Conservation (phyloP, 106 monocot genomes). For the Iris macrosiphon region DNA sequence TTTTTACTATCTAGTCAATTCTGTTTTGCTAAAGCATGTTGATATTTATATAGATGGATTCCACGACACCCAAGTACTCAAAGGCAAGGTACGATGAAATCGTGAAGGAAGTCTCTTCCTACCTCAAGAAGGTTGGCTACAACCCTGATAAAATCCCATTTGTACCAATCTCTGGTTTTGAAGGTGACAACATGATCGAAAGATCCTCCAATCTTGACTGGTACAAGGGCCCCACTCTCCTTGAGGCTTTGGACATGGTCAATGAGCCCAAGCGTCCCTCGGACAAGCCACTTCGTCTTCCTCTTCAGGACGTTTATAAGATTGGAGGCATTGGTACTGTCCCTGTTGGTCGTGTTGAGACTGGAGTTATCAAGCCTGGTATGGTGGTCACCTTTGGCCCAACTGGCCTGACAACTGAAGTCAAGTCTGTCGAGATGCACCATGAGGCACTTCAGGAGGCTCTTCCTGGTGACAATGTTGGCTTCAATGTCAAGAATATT, state of each 20-base stretch:
- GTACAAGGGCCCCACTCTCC: conserved; percentile 67
- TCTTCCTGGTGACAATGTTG: conserved; percentile 58
- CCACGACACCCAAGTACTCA: conserved; percentile 52
- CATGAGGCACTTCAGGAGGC: conserved; percentile 55
- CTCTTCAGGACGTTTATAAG: conserved; percentile 72
- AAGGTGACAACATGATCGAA: conserved; percentile 64
- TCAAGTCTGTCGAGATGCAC: conserved; percentile 69
- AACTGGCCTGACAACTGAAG: conserved; percentile 45
- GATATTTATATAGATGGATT: conserved; percentile 39
- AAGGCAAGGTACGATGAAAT: conserved; percentile 59
- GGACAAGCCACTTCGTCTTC: conserved; percentile 45
- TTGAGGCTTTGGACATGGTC: conserved; percentile 49
- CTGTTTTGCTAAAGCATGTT: too few relatives aligned
- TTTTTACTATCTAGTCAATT: not conserved
- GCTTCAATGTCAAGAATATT: conserved; percentile 67
- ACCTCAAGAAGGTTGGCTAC: conserved; percentile 66
- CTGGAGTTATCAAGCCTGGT: conserved; percentile 35
- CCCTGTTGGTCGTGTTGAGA: conserved; percentile 30
- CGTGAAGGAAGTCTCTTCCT: conserved; percentile 65
- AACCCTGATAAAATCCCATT: conserved; percentile 51
- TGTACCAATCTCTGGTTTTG: conserved; percentile 42
- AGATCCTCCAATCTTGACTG: conserved; percentile 70
- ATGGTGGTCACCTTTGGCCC: conserved; percentile 60
- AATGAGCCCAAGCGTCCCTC: conserved; percentile 48
- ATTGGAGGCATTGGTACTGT: conserved; percentile 67